Evolutionary conservation across 805 yeast genomes (phyloP).

Genomic region (Candida germanica): DNA sequence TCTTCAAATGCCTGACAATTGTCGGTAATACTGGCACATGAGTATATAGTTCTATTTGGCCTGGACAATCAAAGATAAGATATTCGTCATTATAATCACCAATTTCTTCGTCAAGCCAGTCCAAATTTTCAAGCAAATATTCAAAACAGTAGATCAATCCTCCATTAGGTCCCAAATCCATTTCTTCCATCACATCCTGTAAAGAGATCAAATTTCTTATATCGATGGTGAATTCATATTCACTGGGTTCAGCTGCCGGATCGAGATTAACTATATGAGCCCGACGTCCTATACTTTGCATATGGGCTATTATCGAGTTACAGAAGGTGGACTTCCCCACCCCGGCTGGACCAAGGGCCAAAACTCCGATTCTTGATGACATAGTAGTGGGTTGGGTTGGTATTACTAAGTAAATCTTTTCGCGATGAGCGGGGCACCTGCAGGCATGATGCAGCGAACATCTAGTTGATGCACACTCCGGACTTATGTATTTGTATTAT

Average conservation of each 20-base stretch:
- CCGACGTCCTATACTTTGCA: conserved; percentile 86
- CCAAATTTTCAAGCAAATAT: conserved; percentile 80
- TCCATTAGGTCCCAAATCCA: conserved; percentile 93
- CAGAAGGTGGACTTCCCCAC: conserved; percentile 94
- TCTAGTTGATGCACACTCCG: too few relatives aligned
- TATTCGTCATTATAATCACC: conserved; percentile 96
- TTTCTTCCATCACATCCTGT: conserved; percentile 93
- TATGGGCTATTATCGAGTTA: conserved; percentile 77
- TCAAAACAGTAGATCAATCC: conserved; percentile 92
- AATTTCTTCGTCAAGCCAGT: conserved; percentile 96
- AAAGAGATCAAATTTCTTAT: conserved; percentile 86
- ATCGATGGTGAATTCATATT: conserved; percentile 88
- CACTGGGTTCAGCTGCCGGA: conserved; percentile 95
- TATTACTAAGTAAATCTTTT: conserved; percentile 54
- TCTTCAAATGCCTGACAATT: conserved; percentile 79
- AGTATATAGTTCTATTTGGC: conserved; percentile 91
- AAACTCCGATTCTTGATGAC: conserved; percentile 94
- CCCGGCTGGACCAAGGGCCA: conserved; percentile 97
- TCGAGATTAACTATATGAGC: conserved; percentile 94
- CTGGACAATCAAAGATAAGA: conserved; percentile 93
- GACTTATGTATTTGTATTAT: too few relatives aligned
- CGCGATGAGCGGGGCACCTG: conserved; percentile 1
- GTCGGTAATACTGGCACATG: conserved; percentile 93
- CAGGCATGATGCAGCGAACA: not conserved
- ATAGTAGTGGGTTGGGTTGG: conserved; percentile 58